These are phyloP conservation scores for Lactifluus echinatus DNA, from an alignment of 768 basidiomycete genomes.

Conservation along the genomic window DNA sequence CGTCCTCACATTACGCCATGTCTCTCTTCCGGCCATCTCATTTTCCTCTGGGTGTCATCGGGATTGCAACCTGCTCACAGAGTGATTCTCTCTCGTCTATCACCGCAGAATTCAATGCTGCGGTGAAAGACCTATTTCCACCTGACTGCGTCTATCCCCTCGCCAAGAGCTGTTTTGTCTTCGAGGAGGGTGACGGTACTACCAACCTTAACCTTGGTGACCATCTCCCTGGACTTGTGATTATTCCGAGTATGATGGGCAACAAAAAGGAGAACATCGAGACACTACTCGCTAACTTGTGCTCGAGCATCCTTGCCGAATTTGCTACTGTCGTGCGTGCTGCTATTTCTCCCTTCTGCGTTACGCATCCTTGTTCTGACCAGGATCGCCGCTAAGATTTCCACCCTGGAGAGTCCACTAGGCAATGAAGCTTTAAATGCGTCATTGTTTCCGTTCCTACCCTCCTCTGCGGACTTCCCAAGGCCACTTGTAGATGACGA, in stretches of 20 bases:
- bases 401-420: slow-evolving; percentile 69
- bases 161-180: slow-evolving; percentile 76
- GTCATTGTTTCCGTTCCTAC: slow-evolving; percentile 52
- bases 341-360: neutral
- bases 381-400: slow-evolving; percentile 40
- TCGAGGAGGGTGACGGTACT: slow-evolving; percentile 57
- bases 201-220: slow-evolving; percentile 49
- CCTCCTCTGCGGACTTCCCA: slow-evolving; percentile 53
- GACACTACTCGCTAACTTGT: slow-evolving; percentile 81
- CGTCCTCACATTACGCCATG: slow-evolving; percentile 56
- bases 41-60: slow-evolving; percentile 83
- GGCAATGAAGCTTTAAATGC: slow-evolving; percentile 84
- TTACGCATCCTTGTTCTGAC: neutral
- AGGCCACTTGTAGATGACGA: slow-evolving; percentile 41
- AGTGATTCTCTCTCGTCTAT: slow-evolving; percentile 44
- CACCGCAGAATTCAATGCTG: slow-evolving; percentile 56
- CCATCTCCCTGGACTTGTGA: slow-evolving; percentile 52
- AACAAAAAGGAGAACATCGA: slow-evolving; percentile 85
- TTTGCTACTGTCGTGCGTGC: slow-evolving; percentile 73
- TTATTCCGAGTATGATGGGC: slow-evolving; percentile 79
- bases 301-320: slow-evolving; percentile 78
- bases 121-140: slow-evolving; percentile 59
- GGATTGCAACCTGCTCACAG: slow-evolving; percentile 64
- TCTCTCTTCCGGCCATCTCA: slow-evolving; percentile 70
- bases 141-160: slow-evolving; percentile 63